Conservation (phyloP, 441 rosid genomes). For the Jatropha podagrica region DNA sequence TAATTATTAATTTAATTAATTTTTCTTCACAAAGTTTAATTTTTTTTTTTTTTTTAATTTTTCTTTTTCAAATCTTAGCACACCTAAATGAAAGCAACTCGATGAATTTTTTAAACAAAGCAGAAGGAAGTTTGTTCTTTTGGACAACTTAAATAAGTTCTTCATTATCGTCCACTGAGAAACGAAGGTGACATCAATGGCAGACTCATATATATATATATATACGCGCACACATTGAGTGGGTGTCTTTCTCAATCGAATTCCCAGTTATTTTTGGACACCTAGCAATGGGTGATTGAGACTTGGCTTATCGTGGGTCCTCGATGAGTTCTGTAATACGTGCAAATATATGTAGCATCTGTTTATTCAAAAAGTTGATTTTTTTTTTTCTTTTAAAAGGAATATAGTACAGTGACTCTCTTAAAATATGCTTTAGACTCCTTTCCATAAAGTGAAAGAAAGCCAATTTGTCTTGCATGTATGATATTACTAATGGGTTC, state of each 20-base stretch:
- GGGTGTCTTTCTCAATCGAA: too few species aligned
- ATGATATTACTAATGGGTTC: background rate
- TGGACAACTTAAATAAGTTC: background rate
- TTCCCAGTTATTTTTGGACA: background rate
- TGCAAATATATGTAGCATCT: background rate
- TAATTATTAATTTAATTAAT: background rate
- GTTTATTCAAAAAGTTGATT: constrained; percentile 10
- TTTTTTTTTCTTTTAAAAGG: background rate
- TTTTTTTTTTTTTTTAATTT: too few species aligned
- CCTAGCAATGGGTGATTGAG: constrained; percentile 5
- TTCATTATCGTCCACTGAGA: constrained; percentile 3
- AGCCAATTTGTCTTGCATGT: background rate
- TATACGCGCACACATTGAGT: too few species aligned
- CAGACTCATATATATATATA: background rate
- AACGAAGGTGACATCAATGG: background rate
- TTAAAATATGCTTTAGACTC: constrained; percentile 6
- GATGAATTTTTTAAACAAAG: background rate
- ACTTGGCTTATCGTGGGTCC: constrained; percentile 6
- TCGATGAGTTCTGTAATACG: background rate
- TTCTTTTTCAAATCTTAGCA: too few species aligned
- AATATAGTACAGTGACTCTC: constrained; percentile 23
- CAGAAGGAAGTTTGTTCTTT: background rate
- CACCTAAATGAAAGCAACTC: background rate
- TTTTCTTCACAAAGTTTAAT: background rate
- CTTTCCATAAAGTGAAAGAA: background rate